Base-by-base conservation (phyloP, 345 rosid species). In the Excoecaria cochinchinensis region DNA sequence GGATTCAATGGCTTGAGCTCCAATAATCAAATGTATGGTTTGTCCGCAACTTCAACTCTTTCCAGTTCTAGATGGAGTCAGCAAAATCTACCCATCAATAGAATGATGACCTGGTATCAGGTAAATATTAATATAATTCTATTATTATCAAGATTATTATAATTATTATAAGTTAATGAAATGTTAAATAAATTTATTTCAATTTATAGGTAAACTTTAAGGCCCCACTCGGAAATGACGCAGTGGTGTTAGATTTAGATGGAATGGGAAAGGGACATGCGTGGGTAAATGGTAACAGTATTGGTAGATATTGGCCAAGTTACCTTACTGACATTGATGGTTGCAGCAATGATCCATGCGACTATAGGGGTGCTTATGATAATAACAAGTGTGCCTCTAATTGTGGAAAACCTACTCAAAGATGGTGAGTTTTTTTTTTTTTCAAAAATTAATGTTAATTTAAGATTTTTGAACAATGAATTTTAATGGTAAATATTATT, bases 381-480 rank as follows among this genome's bases (percentile, higher is more conserved):
- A 61, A 60, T 14, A 76, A 60, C 52, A 76, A 76, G 4, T 76
- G 79, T 50, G 62, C 69, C 5, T 82, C 74, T 15, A 86, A 86
- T 56, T 90, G 95, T 16, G 91, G 92, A 12, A 61, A 86, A 64
- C 87, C 94, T 40, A 79, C 85, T 31, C 92, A 89, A 70, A 84
- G 89, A 84, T 85, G 86, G 86, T 88, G 79, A 72, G 31, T 2
- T 48, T 31, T 31, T 31, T 31, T 31, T 31, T 31, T 31, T 31
- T 31, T 31, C 2, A 31, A 31, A 31, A 4, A 31, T 31, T 31
- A 31, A 31, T 31, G 31, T 31, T 31, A 31, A 31, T 31, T 31
- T 31, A 31, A 31, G 2, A 2, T 31, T 31, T 31, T 31, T 31
- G 31, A 31, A 31, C 31, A 31, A 31, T 31, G 31, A 31, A 31